Evolutionary conservation across 495 filamentous ascomycete genomes (phyloP), one percentile per base, ranked within the genome.

Genomic region (Immersiella caudata): DNA sequence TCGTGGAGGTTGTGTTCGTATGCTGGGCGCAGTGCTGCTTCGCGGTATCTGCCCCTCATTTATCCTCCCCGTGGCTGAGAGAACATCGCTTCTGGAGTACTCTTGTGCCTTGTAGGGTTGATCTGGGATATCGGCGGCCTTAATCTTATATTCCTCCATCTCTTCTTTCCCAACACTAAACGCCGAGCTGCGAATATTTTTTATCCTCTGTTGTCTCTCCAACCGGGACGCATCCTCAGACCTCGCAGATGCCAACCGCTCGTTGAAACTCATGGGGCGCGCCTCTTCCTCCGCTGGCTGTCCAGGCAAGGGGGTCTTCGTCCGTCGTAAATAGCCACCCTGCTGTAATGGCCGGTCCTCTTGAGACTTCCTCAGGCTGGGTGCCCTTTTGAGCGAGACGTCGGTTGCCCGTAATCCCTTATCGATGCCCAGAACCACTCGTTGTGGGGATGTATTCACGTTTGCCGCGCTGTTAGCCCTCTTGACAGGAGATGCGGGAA

Each of bases 401-500:
- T 97, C 93, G 49, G 84, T 86, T 6, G 90, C 94, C 67, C 84
- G 90, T 50, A 92, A 82, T 0, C 93, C 93, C 74, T 95, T 96
- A 74, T 97, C 93, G 55, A 99, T 96, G 2, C 96, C 95, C 12
- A 99, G 78, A 11, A 93, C 73, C 22, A 93, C 86, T 68, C 96
- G 84, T 25, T 90, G 87, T 11, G 95, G 95, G 5, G 93, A 97
- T 51, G 80, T 85, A n/a, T 87, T 89, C 5, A 85, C 79, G 12
- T 83, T 75, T 5, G 71, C 33, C 0, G 77, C 67, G 0, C 76
- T 70, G 26, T 80, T 79, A 16, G 78, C 74, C 65, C 85, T 84
- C 69, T 82, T 83, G 14, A 88, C 83, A 1, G 95, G 95, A 6
- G 94, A 97, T 0, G 90, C 81, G 0, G 94, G 92, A 40, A 98